A percentile compares a stretch with the other conserved stretches of the same genome.
phyloP scores from a whole-genome alignment of 352 stramenopile species.

The Thalassiosira allenii region DNA sequence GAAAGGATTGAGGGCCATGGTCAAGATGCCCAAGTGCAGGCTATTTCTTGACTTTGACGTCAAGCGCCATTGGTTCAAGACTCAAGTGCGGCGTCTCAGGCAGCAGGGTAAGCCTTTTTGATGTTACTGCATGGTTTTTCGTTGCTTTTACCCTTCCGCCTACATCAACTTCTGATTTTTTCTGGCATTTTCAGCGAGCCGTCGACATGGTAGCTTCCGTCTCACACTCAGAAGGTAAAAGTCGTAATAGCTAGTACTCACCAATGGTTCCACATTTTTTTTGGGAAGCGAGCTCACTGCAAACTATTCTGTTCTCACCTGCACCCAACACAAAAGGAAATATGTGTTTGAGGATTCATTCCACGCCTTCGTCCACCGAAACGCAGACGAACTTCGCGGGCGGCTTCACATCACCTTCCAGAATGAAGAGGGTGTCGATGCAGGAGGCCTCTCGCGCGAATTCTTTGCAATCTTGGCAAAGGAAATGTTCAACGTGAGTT shows the following conservation, averaged over 20 bases:
- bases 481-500: constrained; percentile 99
- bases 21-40: constrained; percentile 95
- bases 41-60: constrained; percentile 99
- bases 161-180: constrained; percentile 1
- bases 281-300: too few relatives aligned
- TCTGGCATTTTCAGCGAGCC: constrained; percentile 58
- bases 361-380: constrained; percentile 96
- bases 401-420: constrained; percentile 98
- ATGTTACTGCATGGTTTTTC: constrained; percentile 4
- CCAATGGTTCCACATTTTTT: too few relatives aligned
- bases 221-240: constrained; percentile 90
- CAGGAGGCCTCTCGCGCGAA: constrained; percentile 97
- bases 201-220: constrained; percentile 90
- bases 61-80: constrained; percentile 99
- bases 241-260: too few relatives aligned
- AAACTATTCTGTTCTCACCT: too few relatives aligned
- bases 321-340: too few relatives aligned
- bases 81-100: constrained; percentile 88
- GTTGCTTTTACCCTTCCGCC: too few relatives aligned
- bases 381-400: constrained; percentile 95
- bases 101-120: constrained; percentile 79
- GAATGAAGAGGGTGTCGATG: constrained; percentile 98
- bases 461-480: constrained; percentile 99
- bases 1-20: constrained; percentile 93
- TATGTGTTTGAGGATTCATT: constrained; percentile 99